Evolutionary conservation across 306 rosid species (phyloP).

Genomic region (Prunus persica): DNA sequence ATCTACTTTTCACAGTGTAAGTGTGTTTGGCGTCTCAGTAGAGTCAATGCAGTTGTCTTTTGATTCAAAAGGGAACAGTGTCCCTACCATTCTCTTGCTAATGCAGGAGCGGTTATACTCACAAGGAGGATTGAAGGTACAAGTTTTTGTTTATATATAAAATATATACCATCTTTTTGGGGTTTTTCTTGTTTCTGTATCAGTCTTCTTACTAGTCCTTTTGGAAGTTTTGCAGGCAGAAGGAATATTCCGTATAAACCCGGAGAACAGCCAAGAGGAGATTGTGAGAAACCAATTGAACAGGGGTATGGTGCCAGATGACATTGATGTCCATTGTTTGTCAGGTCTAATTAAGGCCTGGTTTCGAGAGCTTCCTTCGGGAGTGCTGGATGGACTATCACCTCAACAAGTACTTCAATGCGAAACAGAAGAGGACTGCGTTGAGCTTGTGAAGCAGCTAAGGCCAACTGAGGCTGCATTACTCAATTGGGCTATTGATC

Average conservation of each 20-base stretch:
- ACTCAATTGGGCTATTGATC: slow-evolving; percentile 93
- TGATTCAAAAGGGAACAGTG: slow-evolving; percentile 87
- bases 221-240: slow-evolving; percentile 56
- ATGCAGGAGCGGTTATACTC: slow-evolving; percentile 94
- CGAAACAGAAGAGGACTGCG: slow-evolving; percentile 80
- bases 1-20: slow-evolving; percentile 48
- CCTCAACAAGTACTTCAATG: slow-evolving; percentile 93
- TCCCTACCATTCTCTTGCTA: slow-evolving; percentile 78
- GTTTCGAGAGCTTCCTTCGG: slow-evolving; percentile 96
- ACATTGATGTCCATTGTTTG: slow-evolving; percentile 91
- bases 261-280: slow-evolving; percentile 88
- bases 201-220: not conserved
- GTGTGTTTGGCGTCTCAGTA: slow-evolving; percentile 91
- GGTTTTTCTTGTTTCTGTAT: not conserved
- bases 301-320: slow-evolving; percentile 72
- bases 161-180: not conserved
- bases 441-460: slow-evolving; percentile 77
- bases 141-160: not conserved
- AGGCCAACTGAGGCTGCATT: slow-evolving; percentile 76
- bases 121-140: slow-evolving; percentile 86
- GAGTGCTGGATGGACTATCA: slow-evolving; percentile 92
- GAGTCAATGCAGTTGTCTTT: slow-evolving; percentile 94
- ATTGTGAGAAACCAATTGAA: slow-evolving; percentile 79
- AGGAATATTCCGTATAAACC: slow-evolving; percentile 88
- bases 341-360: slow-evolving; percentile 92